Percentiles rank a stretch among this genome's conserved stretches.
phyloP scores from a whole-genome alignment of 2,329 filamentous ascomycete species.

The Claviceps paspali region DNA sequence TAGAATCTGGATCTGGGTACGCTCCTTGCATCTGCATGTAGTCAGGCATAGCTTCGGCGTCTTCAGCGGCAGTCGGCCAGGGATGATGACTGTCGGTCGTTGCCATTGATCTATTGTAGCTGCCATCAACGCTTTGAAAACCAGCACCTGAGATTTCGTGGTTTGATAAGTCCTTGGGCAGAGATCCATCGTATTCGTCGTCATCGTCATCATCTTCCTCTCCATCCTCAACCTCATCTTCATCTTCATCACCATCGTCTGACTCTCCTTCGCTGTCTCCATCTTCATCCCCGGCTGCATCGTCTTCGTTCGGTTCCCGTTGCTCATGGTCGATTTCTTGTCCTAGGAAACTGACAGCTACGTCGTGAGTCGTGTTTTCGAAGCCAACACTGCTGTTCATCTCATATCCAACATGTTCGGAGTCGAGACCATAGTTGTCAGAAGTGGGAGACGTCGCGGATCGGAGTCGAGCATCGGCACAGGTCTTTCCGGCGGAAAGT shows the following conservation, averaged over 20 bases:
- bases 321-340: background rate
- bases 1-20: constrained; percentile 4
- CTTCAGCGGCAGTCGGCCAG: constrained; percentile 3
- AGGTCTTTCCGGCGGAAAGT: constrained; percentile 45
- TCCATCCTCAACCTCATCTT: constrained; percentile 14
- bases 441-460: constrained; percentile 81
- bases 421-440: constrained; percentile 73
- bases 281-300: constrained; percentile 15
- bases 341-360: constrained; percentile 21
- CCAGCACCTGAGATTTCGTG: constrained; percentile 6
- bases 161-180: constrained; percentile 18
- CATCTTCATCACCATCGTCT: constrained; percentile 8
- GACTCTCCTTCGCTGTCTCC: constrained; percentile 15
- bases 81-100: constrained; percentile 2
- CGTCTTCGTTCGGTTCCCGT: background rate
- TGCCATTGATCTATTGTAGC: constrained; percentile 6
- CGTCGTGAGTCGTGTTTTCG: constrained; percentile 43
- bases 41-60: constrained; percentile 1
- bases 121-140: background rate
- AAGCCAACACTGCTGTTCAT: constrained; percentile 79
- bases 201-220: constrained; percentile 13
- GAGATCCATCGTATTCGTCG: constrained; percentile 20
- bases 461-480: constrained; percentile 59
- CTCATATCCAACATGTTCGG: constrained; percentile 72
- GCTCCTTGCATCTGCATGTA: constrained; percentile 5